Conservation (phyloP, 2,329 filamentous ascomycete genomes). For the Neopestalotiopsis sp. region DNA sequence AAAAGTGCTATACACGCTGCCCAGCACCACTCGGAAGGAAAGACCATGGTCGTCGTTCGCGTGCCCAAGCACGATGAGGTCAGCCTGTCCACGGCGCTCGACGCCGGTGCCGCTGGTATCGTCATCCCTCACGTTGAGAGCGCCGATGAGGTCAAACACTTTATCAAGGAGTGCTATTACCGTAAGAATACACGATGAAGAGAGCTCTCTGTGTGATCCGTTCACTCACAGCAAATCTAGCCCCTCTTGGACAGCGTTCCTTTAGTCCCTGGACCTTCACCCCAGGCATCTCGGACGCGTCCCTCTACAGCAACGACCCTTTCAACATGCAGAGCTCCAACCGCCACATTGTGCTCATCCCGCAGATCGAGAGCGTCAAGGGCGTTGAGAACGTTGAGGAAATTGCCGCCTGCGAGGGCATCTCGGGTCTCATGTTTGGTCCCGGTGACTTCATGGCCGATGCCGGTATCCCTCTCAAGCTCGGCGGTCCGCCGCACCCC, state of each 20-base stretch:
- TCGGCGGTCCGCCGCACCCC: constrained; percentile 16
- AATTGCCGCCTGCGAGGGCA: constrained; percentile 25
- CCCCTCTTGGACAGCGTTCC: constrained; percentile 23
- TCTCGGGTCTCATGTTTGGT: constrained; percentile 26
- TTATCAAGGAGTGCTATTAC: constrained; percentile 26
- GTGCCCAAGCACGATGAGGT: constrained; percentile 27
- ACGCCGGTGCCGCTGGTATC: constrained; percentile 27
- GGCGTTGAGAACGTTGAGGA: constrained; percentile 29
- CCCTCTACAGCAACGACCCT: constrained; percentile 25
- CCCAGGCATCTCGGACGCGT: constrained; percentile 25
- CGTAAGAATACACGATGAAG: constrained; percentile 23
- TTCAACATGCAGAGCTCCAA: constrained; percentile 30
- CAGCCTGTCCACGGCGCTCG: constrained; percentile 26
- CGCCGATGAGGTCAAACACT: constrained; percentile 26
- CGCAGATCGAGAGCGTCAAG: constrained; percentile 29
- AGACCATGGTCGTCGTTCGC: constrained; percentile 26
- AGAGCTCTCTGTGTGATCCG: not conserved
- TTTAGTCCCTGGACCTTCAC: constrained; percentile 28
- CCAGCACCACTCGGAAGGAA: constrained; percentile 30
- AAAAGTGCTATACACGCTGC: constrained; percentile 25
- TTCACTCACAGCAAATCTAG: constrained; percentile 7
- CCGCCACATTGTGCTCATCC: constrained; percentile 27
- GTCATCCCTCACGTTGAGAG: constrained; percentile 28
- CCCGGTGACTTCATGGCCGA: constrained; percentile 26
- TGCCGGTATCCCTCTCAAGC: constrained; percentile 20